Conservation (phyloP, 345 rosid genomes). For the Angophora floribunda region DNA sequence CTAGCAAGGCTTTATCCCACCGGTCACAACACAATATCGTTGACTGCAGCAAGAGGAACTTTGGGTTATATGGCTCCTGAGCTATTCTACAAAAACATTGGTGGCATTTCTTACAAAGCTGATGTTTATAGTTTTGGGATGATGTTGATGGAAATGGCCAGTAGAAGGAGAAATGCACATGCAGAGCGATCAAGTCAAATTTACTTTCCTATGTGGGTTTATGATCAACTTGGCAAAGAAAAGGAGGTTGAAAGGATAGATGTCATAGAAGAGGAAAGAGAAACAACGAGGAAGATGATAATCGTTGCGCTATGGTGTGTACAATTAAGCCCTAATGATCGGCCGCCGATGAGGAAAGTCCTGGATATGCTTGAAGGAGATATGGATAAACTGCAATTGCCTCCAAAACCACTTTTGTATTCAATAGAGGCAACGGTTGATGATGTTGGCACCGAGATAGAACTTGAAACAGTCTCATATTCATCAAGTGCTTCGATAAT, state of each 20-base stretch:
- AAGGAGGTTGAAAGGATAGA: not conserved
- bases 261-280: not conserved
- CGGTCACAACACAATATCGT: too few species aligned
- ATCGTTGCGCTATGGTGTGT: not conserved
- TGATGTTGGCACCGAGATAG: not conserved
- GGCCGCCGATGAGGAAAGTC: not conserved
- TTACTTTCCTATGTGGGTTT: not conserved
- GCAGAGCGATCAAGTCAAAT: not conserved
- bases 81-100: too few species aligned
- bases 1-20: too few species aligned
- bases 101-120: too few species aligned
- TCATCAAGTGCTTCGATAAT: not conserved
- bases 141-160: not conserved
- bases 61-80: too few species aligned
- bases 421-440: not conserved
- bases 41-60: too few species aligned
- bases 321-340: not conserved
- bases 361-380: not conserved
- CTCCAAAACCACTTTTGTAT: not conserved
- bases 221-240: not conserved
- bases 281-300: not conserved
- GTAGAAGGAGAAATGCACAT: not conserved
- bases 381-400: not conserved
- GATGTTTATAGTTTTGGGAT: too few species aligned
- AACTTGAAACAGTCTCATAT: not conserved